Evolutionary conservation across 768 basidiomycete genomes (phyloP).

Genomic region (Tubosaeta sp.): DNA sequence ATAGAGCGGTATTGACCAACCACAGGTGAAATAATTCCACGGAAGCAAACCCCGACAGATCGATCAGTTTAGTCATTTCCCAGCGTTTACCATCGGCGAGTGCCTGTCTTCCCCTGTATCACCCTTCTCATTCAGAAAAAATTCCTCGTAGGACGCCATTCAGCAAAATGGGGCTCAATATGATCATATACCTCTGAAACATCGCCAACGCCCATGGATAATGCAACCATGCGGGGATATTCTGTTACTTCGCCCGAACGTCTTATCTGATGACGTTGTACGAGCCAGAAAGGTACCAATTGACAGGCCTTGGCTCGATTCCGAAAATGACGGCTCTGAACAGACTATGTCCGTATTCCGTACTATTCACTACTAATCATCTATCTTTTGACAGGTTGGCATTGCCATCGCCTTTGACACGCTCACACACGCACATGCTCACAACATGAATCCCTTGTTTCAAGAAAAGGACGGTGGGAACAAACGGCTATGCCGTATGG

Average conservation of each 20-base stretch:
- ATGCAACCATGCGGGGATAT: slow-evolving; percentile 25
- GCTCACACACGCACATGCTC: background rate
- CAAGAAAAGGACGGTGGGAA: slow-evolving; percentile 11
- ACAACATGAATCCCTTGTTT: slow-evolving; percentile 2
- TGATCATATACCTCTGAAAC: background rate
- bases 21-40: slow-evolving; percentile 1
- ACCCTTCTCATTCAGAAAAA: slow-evolving; percentile 4
- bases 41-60: background rate
- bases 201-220: slow-evolving; percentile 2
- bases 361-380: background rate
- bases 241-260: slow-evolving; percentile 1
- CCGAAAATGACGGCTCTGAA: slow-evolving; percentile 8
- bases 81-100: background rate
- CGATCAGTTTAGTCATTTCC: slow-evolving; percentile 11
- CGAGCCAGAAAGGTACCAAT: slow-evolving; percentile 14
- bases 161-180: background rate
- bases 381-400: slow-evolving; percentile 1
- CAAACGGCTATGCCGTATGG: slow-evolving; percentile 16
- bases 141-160: background rate
- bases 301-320: slow-evolving; percentile 3
- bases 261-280: slow-evolving; percentile 8
- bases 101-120: slow-evolving; percentile 4
- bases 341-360: slow-evolving; percentile 4
- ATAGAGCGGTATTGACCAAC: background rate
- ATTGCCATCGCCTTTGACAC: background rate